A percentile compares a stretch with the other conserved stretches of the same genome.
Evolutionary conservation across 495 filamentous ascomycete species (phyloP).

Genomic region (Aspergillus panamensis): DNA sequence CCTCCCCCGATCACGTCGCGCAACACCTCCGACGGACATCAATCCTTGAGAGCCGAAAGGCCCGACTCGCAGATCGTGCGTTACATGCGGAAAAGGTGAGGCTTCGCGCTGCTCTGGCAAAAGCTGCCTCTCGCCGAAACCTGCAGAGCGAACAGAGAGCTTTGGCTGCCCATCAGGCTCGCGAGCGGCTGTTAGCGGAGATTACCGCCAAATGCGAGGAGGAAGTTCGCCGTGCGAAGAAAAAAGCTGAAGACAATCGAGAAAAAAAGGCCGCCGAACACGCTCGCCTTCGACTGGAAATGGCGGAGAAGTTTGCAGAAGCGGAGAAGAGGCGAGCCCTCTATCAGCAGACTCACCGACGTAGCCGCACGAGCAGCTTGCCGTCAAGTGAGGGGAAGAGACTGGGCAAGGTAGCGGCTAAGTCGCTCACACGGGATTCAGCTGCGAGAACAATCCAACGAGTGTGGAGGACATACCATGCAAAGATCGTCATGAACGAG

Average conservation of each 20-base stretch:
- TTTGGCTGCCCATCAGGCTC: conserved; percentile 82
- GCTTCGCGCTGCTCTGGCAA: conserved; percentile 78
- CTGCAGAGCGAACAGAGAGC: conserved; percentile 71
- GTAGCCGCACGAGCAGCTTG: conserved; percentile 61
- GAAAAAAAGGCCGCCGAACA: conserved; percentile 87
- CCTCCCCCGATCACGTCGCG: conserved; percentile 77
- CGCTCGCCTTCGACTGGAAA: conserved; percentile 66
- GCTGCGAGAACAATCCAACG: conserved; percentile 74
- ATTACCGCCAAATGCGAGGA: conserved; percentile 92
- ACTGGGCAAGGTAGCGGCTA: conserved; percentile 35
- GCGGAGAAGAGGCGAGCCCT: conserved; percentile 66
- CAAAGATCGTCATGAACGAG: conserved; percentile 57
- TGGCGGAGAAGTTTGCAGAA: conserved; percentile 86
- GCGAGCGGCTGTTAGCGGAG: conserved; percentile 87
- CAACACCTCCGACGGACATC: conserved; percentile 88
- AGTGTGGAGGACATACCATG: conserved; percentile 64
- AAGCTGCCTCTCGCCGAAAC: conserved; percentile 63
- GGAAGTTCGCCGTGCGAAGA: conserved; percentile 91
- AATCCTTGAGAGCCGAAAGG: conserved; percentile 90
- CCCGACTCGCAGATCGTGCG: conserved; percentile 85
- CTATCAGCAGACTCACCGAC: conserved; percentile 55
- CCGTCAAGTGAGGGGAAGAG: conserved; percentile 58
- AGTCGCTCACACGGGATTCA: conserved; percentile 55
- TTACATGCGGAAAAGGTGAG: conserved; percentile 97
- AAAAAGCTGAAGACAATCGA: conserved; percentile 85